Evolutionary conservation across 2,329 filamentous ascomycete genomes (phyloP), one percentile per base, ranked within the genome.

Genomic region (Sclerotiophoma versabilis): DNA sequence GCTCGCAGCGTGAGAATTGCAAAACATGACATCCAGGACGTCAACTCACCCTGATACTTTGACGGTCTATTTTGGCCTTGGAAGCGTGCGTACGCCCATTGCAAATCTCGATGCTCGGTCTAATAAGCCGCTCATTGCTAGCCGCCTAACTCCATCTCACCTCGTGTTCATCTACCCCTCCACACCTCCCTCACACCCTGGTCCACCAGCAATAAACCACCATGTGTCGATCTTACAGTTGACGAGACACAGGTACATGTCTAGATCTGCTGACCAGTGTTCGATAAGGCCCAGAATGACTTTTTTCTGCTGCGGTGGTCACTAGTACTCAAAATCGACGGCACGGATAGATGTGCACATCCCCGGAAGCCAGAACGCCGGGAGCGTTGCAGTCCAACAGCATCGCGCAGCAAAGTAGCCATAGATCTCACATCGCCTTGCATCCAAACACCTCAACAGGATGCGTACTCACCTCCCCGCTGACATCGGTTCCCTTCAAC

Each of bases 161-260:
- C 38, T 44, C 38, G 44, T 43, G n/a, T 54, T 27, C 2, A 22
- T n/a, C n/a, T 49, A 8, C 41, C 51, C 51, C 41, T 54, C 44
- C 38, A 39, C 39, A 54, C 39, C 45, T 41, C 29, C 5, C 23
- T n/a, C 14, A 9, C 15, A 33, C 34, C 51, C 45, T 10, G 27
- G 39, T 17, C 39, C 32, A 39, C 14, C 25, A n/a, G 29, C 45
- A 46, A 45, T 42, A 9, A 46, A 15, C 11, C 10, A 27, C 45
- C 46, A 33, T 46, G 45, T 36, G 45, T 39, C 41, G 39, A 49
- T 54, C 45, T 33, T 54, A 49, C 51, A 20, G 11, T 37, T n/a
- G 23, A 46, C 34, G 45, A 36, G 23, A 12, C 30, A 45, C 23
- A 32, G 39, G 33, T 27, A 45, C 39, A 4, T 32, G 26, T 38